phyloP scores from a whole-genome alignment of 768 basidiomycete species.

The Phaffia tasmanica region DNA sequence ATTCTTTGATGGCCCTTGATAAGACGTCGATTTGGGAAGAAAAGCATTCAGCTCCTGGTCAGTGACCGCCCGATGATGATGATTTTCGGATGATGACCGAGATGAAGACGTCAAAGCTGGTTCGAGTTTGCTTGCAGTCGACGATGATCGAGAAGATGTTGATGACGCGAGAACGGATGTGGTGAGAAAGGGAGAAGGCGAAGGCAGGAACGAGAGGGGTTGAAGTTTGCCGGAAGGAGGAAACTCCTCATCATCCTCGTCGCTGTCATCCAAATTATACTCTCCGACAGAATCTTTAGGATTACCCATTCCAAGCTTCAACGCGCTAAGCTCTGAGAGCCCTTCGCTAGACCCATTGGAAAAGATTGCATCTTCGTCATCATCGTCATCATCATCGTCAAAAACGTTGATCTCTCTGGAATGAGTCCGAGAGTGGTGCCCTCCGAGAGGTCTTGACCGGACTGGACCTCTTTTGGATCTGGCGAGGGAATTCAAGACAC shows the following conservation, averaged over 20 bases:
- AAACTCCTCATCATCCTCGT: constrained; percentile 1
- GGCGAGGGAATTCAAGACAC: no score
- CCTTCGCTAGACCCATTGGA: background rate
- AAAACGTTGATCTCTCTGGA: background rate
- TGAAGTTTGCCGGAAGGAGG: background rate
- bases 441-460: background rate
- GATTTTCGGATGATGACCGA: no score
- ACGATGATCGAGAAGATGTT: background rate
- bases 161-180: constrained; percentile 10
- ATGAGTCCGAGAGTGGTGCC: background rate
- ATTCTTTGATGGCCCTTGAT: background rate
- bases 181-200: constrained; percentile 11
- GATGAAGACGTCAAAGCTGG: background rate
- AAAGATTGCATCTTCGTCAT: background rate
- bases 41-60: constrained; percentile 22
- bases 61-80: constrained; percentile 20
- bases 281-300: background rate
- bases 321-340: background rate
- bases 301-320: background rate
- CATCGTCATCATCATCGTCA: constrained; percentile 1
- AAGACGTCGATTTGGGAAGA: background rate
- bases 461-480: no score
- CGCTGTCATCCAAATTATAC: constrained; percentile 2
- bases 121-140: background rate
- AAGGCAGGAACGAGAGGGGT: background rate